phyloP scores from a whole-genome alignment of 164 flowering plant species.

The Vitis rotundifolia region DNA sequence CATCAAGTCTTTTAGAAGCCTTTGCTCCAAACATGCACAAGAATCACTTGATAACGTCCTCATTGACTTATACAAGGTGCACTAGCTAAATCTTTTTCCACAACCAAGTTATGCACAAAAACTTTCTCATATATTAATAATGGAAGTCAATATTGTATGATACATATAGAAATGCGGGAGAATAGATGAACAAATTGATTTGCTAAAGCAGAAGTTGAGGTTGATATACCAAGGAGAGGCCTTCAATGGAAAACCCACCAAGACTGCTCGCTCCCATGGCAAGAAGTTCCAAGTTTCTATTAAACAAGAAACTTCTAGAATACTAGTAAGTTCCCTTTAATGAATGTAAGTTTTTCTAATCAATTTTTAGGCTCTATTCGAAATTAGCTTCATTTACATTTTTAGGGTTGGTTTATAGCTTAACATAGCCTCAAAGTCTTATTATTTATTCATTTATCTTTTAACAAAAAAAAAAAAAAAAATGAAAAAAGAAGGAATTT shows the following conservation, averaged over 20 bases:
- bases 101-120: background rate
- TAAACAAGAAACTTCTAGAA: constrained; percentile 10
- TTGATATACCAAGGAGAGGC: constrained; percentile 34
- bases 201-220: constrained; percentile 33
- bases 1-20: background rate
- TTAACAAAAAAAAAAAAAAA: too few species aligned
- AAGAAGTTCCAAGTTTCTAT: constrained; percentile 40
- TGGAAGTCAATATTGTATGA: background rate
- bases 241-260: constrained; percentile 36
- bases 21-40: constrained; percentile 14
- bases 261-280: constrained; percentile 40
- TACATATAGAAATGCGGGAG: constrained; percentile 29
- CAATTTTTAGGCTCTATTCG: too few species aligned
- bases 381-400: too few species aligned
- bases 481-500: too few species aligned
- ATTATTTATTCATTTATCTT: too few species aligned
- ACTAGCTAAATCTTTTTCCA: background rate
- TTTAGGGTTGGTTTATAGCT: too few species aligned
- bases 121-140: background rate
- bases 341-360: too few species aligned
- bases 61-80: constrained; percentile 16
- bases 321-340: constrained; percentile 13
- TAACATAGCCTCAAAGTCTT: too few species aligned
- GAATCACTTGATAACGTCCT: constrained; percentile 20
- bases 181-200: constrained; percentile 32